phyloP scores from a whole-genome alignment of 768 basidiomycete genomes.

The Russula virescens region DNA sequence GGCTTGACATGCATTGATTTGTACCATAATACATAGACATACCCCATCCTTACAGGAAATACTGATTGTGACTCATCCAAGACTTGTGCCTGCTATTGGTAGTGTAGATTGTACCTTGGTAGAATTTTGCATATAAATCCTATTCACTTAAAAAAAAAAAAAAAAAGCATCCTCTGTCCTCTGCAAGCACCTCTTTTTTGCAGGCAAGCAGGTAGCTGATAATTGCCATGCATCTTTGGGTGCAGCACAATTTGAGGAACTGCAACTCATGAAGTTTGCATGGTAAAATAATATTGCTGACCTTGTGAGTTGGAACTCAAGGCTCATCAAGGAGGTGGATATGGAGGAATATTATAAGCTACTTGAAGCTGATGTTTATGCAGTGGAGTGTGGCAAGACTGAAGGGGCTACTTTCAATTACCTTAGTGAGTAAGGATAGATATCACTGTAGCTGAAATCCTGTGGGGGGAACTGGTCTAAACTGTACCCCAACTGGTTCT shows the following conservation, averaged over 20 bases:
- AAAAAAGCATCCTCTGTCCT: neutral
- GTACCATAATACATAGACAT: too few relatives aligned
- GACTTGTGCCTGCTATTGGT: too few relatives aligned
- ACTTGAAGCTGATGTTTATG: neutral
- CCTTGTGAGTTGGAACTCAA: neutral
- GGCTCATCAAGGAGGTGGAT: neutral
- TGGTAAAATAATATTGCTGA: neutral
- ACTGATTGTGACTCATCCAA: too few relatives aligned
- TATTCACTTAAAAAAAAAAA: too few relatives aligned
- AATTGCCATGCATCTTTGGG: neutral
- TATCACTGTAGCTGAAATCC: neutral
- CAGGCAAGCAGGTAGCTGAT: too few relatives aligned
- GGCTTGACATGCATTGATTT: too few relatives aligned
- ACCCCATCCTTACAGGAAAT: too few relatives aligned
- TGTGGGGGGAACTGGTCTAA: neutral
- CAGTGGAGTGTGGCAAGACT: neutral
- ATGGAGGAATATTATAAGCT: neutral
- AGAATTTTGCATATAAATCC: too few relatives aligned
- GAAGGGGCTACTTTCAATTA: neutral
- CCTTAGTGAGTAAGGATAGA: too few relatives aligned
- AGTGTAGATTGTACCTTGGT: too few relatives aligned
- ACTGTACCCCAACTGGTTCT: neutral
- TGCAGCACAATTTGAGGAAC: neutral
- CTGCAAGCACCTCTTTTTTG: neutral
- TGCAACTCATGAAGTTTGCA: neutral